These are phyloP conservation scores for Phytophthora nicotianae DNA, from an alignment of 352 stramenopile species.

Conservation along the genomic window DNA sequence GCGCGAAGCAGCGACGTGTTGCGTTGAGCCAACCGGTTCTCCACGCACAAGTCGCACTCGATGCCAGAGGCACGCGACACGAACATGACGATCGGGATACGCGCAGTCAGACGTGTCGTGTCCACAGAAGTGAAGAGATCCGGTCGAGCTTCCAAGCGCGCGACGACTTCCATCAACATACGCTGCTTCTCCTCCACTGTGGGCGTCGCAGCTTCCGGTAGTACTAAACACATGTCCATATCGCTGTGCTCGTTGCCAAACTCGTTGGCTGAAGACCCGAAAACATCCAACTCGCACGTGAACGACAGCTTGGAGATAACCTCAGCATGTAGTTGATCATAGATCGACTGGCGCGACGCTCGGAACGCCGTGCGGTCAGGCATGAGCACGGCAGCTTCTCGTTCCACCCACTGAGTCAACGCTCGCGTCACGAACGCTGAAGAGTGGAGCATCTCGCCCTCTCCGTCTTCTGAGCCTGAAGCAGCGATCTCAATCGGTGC, in stretches of 20 bases:
- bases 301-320: constrained; percentile 65
- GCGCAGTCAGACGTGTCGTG: constrained; percentile 89
- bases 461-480: constrained; percentile 16
- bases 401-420: constrained; percentile 58
- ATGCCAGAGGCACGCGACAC: constrained; percentile 76
- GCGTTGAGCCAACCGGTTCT: constrained; percentile 96
- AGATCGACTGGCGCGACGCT: constrained; percentile 66
- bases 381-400: constrained; percentile 60
- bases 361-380: constrained; percentile 67
- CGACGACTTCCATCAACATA: constrained; percentile 66
- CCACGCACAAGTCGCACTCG: constrained; percentile 89
- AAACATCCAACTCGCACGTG: constrained; percentile 81
- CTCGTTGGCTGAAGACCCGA: constrained; percentile 97
- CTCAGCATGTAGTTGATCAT: constrained; percentile 62
- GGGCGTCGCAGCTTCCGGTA: constrained; percentile 31
- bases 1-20: constrained; percentile 96
- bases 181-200: constrained; percentile 72
- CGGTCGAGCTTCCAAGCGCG: constrained; percentile 53
- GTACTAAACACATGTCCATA: constrained; percentile 94
- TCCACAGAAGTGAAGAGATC: constrained; percentile 77
- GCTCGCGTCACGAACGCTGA: constrained; percentile 49
- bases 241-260: constrained; percentile 94
- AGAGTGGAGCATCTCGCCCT: constrained; percentile 35
- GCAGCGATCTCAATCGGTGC: constrained; percentile 39
- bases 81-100: constrained; percentile 99